Evolutionary conservation across 73 alveolate species (phyloP).

Genomic region (Paramecium caudatum): DNA sequence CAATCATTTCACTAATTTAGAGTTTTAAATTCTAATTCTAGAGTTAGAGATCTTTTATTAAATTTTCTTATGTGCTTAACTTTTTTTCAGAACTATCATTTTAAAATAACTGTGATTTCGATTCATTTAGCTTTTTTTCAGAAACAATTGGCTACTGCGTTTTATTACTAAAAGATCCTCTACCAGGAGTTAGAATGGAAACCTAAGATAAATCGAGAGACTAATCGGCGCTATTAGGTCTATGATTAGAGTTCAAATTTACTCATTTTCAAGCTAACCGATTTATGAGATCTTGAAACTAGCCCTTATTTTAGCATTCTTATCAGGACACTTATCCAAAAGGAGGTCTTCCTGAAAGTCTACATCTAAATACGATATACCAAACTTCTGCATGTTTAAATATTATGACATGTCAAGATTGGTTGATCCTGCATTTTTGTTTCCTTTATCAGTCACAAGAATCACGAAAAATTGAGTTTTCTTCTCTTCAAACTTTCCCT

Average conservation of each 20-base stretch:
- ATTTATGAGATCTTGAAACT: not conserved
- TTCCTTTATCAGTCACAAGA: conserved; percentile 15
- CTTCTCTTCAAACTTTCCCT: conserved; percentile 14
- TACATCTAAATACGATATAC: not conserved
- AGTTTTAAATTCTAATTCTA: not conserved
- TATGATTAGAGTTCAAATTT: not conserved
- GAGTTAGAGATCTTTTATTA: no score
- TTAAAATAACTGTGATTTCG: no score
- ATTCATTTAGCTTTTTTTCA: no score
- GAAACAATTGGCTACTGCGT: no score
- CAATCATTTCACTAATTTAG: not conserved
- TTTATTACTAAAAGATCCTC: not conserved
- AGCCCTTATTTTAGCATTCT: conserved; percentile 26
- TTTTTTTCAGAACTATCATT: no score
- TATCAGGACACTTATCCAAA: conserved; percentile 59
- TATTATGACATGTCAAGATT: not conserved
- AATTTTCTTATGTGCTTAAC: no score
- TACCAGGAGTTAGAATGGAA: conserved; percentile 12
- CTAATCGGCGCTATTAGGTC: not conserved
- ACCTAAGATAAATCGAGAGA: not conserved
- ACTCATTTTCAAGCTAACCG: conserved; percentile 7
- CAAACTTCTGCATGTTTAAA: not conserved
- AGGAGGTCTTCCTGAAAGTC: not conserved
- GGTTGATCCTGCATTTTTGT: conserved; percentile 10
- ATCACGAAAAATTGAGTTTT: not conserved